These are phyloP conservation scores for Corallochytrium limacisporum DNA, from an alignment of 78 protist genomes.

Conservation along the genomic window DNA sequence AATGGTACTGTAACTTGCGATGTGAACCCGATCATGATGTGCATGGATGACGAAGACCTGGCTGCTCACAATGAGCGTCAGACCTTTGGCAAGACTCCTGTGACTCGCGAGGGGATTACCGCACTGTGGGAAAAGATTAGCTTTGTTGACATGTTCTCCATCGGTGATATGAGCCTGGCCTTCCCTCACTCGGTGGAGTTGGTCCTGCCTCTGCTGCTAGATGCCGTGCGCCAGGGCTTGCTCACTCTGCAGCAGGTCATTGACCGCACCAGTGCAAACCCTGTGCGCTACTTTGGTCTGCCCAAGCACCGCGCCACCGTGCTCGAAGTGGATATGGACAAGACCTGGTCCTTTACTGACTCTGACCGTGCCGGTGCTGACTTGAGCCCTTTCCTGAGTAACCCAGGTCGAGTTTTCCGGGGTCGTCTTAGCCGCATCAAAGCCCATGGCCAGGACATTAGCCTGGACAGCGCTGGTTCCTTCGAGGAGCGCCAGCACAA, in stretches of 20 bases:
- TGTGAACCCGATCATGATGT: conserved; percentile 34
- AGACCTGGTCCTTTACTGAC: conserved; percentile 19
- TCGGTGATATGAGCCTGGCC: background rate
- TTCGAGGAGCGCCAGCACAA: too few relatives aligned
- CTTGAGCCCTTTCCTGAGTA: too few relatives aligned
- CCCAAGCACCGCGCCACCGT: conserved; percentile 41
- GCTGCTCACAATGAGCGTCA: conserved; percentile 30
- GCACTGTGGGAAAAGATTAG: conserved; percentile 63
- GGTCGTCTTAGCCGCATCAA: too few relatives aligned
- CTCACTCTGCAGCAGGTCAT: conserved; percentile 39
- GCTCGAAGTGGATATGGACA: conserved; percentile 50
- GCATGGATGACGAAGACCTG: conserved; percentile 15
- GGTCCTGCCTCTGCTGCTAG: conserved; percentile 44
- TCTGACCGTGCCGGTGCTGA: too few relatives aligned
- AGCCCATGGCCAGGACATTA: too few relatives aligned
- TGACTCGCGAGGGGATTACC: conserved; percentile 26
- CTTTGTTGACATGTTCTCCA: background rate
- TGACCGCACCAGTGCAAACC: background rate
- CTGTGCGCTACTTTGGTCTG: conserved; percentile 27
- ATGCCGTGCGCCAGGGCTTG: conserved; percentile 39
- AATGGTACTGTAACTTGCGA: conserved; percentile 65
- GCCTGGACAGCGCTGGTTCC: too few relatives aligned
- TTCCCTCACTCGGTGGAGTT: background rate
- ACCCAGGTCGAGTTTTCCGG: too few relatives aligned
- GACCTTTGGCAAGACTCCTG: too few relatives aligned